phyloP scores from a whole-genome alignment of 768 basidiomycete genomes.

The Phylloporus sp. region DNA sequence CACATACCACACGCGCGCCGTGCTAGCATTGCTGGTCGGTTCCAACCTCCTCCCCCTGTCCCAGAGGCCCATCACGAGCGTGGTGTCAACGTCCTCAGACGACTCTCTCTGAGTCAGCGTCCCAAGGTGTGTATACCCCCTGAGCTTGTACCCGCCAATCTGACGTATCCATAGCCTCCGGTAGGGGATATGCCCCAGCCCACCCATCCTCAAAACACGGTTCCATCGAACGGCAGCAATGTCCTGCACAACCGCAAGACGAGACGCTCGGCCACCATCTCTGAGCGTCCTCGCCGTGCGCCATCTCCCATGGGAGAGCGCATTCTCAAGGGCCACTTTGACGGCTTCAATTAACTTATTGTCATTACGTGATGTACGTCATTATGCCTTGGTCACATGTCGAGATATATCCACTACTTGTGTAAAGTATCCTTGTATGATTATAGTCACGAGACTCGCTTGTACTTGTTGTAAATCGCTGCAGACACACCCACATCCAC shows the following conservation, averaged over 20 bases:
- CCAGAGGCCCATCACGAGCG: constrained; percentile 56
- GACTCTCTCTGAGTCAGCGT: constrained; percentile 67
- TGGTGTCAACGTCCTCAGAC: constrained; percentile 65
- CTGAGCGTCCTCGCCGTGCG: constrained; percentile 54
- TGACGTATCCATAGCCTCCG: constrained; percentile 8
- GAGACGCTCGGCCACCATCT: constrained; percentile 60
- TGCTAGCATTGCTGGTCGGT: constrained; percentile 54
- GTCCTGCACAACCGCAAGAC: constrained; percentile 31
- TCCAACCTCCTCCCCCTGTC: constrained; percentile 42
- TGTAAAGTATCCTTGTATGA: no score
- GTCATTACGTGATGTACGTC: constrained; percentile 4
- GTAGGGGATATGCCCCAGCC: constrained; percentile 19
- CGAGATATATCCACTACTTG: not conserved
- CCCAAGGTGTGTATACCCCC: constrained; percentile 44
- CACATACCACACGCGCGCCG: constrained; percentile 53
- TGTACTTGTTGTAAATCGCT: constrained; percentile 31
- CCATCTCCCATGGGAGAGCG: constrained; percentile 90
- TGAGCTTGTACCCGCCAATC: not conserved
- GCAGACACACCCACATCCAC: constrained; percentile 31
- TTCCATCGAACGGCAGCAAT: constrained; percentile 32
- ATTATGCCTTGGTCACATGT: not conserved
- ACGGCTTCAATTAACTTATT: constrained; percentile 69
- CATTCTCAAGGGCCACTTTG: constrained; percentile 88
- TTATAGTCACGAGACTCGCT: constrained; percentile 25
- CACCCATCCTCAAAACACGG: constrained; percentile 50